phyloP scores from a whole-genome alignment of 768 basidiomycete species.

The Russula sp. region DNA sequence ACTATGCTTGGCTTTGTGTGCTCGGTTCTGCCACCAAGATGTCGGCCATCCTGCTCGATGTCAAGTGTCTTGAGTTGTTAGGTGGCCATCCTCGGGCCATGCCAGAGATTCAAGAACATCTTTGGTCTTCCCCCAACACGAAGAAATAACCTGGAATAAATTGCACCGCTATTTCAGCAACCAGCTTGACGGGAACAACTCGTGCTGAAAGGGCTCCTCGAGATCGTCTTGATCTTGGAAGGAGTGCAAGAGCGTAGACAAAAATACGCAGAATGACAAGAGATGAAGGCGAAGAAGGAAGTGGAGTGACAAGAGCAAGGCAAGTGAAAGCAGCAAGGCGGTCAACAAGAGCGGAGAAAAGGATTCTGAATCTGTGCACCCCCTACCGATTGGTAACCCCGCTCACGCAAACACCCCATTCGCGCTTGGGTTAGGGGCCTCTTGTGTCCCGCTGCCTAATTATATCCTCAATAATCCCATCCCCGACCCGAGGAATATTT shows the following conservation, averaged over 20 bases:
- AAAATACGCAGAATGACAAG: not conserved
- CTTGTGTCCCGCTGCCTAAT: not conserved
- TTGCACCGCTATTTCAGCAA: slow-evolving; percentile 11
- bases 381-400: not conserved
- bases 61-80: slow-evolving; percentile 14
- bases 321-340: slow-evolving; percentile 1
- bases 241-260: not conserved
- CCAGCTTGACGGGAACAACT: not conserved
- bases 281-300: slow-evolving; percentile 1
- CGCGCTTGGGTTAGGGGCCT: not conserved
- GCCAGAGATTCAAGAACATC: not conserved
- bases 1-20: slow-evolving; percentile 18
- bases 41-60: not conserved
- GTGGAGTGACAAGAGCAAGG: not conserved
- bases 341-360: not conserved
- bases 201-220: slow-evolving; percentile 5
- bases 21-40: slow-evolving; percentile 13
- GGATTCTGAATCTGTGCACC: not conserved
- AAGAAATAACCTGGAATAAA: slow-evolving; percentile 5
- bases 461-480: not conserved
- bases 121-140: slow-evolving; percentile 7
- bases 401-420: not conserved
- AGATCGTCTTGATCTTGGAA: not conserved
- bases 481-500: not conserved
- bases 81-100: not conserved